These are phyloP conservation scores for Dactylellina drechsleri DNA, from an alignment of 2,329 filamentous ascomycete genomes.

Conservation along the genomic window DNA sequence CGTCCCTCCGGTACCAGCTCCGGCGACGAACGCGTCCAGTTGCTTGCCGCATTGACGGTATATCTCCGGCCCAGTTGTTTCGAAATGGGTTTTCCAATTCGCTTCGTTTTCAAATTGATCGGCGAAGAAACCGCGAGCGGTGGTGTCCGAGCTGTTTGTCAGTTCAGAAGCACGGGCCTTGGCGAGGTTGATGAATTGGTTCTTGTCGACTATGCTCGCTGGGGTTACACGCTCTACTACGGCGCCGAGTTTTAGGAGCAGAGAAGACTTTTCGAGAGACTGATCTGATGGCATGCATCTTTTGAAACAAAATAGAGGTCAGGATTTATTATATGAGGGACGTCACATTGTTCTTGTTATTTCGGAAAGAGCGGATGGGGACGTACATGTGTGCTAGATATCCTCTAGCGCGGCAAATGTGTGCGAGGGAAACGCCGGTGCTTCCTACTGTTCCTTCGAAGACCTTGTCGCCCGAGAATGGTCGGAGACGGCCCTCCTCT, in stretches of 20 bases:
- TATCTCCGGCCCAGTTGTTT: constrained; percentile 89
- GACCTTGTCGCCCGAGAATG: constrained; percentile 87
- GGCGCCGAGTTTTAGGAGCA: constrained; percentile 88
- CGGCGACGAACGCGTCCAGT: constrained; percentile 88
- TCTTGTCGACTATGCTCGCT: constrained; percentile 90
- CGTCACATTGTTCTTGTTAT: too few species aligned
- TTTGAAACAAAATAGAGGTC: constrained; percentile 31
- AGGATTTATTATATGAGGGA: constrained; percentile 8
- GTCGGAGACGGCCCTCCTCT: constrained; percentile 76
- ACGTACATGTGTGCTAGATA: constrained; percentile 87
- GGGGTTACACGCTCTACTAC: constrained; percentile 90
- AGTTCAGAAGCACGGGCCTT: constrained; percentile 79
- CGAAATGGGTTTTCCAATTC: constrained; percentile 86
- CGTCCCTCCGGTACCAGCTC: constrained; percentile 93
- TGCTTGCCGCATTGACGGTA: constrained; percentile 77
- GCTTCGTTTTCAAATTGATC: constrained; percentile 94
- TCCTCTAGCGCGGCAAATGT: constrained; percentile 84
- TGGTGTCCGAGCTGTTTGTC: constrained; percentile 68
- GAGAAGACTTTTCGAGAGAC: constrained; percentile 84
- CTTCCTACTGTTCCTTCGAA: constrained; percentile 98
- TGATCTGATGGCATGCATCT: constrained; percentile 95
- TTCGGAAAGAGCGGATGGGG: background rate
- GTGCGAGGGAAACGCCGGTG: constrained; percentile 93
- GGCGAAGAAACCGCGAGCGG: constrained; percentile 86
- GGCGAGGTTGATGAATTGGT: constrained; percentile 94